Evolutionary conservation across 345 rosid genomes (phyloP), one percentile per base, ranked within the genome.

Genomic region (Brassica carinata): DNA sequence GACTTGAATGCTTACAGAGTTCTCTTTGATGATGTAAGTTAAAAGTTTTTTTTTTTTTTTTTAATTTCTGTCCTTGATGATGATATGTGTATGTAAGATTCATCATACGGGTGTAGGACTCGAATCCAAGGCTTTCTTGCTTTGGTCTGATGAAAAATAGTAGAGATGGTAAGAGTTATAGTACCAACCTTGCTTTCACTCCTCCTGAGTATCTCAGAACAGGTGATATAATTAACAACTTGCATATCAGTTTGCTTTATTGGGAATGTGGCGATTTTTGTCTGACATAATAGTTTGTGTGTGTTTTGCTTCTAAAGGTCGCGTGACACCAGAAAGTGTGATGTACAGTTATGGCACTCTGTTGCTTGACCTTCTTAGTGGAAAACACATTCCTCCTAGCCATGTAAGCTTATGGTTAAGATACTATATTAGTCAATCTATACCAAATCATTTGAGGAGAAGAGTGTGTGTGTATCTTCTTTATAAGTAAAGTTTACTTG

Each of bases 131-230:
- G 78, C 93, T 95, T 64, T 95, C 99, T 5, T 87, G 90, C 85
- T 91, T 96, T 40, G 99, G 99, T 75, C 84, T 96, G 82, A 96
- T 96, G 98, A 96, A 93, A 74, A 93, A 96, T 77, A 93, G 99
- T 76, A 87, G 98, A 79, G 97, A 95, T 66, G 98, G 99, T 31
- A 93, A 90, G 86, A 93, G 96, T 87, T 95, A 90, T 48, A 95
- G 99, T 64, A 95, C 99, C 29, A 96, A 96, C 79, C 78, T 93
- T 33, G 99, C 96, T 29, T 93, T 96, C 80, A 93, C 99, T 75
- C 99, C 99, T 74, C 99, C 97, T 0, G 99, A 96, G 86, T 96
- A 93, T 84, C 77, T 96, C 86, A 88, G 94, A 82, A 93, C 99
- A 73, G 99, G 99, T 93, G 18, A 69, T 0, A 18, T 65, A 61